phyloP scores from a whole-genome alignment of 1,139 yeast species.

The Blastobotrys buckinghamii region DNA sequence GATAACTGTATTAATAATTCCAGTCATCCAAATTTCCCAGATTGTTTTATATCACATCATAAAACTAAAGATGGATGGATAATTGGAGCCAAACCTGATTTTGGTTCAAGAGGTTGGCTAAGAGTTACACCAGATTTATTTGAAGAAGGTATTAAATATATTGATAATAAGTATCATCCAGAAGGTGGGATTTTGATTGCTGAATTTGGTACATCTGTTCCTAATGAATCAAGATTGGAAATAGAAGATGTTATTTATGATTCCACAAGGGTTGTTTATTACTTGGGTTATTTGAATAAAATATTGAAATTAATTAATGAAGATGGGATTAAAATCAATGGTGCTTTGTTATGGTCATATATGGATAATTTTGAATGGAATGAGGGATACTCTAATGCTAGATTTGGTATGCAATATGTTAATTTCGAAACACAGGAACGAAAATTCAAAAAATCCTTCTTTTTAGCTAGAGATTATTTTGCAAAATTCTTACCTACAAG shows the following conservation, averaged over 20 bases:
- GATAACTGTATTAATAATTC: conserved; percentile 14
- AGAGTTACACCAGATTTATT: conserved; percentile 17
- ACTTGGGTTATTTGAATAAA: conserved; percentile 30
- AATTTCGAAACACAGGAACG: conserved; percentile 35
- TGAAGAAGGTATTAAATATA: conserved; percentile 14
- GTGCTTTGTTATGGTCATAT: conserved; percentile 35
- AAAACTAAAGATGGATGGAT: conserved; percentile 27
- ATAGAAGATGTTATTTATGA: conserved; percentile 31
- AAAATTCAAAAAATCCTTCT: conserved; percentile 34
- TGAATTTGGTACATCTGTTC: conserved; percentile 35
- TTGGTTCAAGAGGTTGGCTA: conserved; percentile 22
- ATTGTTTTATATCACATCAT: conserved; percentile 17
- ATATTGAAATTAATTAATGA: conserved; percentile 25
- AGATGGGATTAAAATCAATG: conserved; percentile 30
- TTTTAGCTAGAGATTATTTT: conserved; percentile 13
- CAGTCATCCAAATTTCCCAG: conserved; percentile 16
- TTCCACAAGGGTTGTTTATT: conserved; percentile 31
- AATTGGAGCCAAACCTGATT: conserved; percentile 24
- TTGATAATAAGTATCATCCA: conserved; percentile 16
- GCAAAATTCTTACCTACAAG: not conserved
- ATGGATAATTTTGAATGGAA: conserved; percentile 37
- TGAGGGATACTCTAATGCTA: conserved; percentile 24
- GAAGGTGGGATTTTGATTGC: conserved; percentile 18
- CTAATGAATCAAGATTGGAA: conserved; percentile 28
- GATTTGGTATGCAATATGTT: conserved; percentile 36